Base-by-base conservation (phyloP, 768 basidiomycete genomes). In the Phanerodontia chrysosporium region DNA sequence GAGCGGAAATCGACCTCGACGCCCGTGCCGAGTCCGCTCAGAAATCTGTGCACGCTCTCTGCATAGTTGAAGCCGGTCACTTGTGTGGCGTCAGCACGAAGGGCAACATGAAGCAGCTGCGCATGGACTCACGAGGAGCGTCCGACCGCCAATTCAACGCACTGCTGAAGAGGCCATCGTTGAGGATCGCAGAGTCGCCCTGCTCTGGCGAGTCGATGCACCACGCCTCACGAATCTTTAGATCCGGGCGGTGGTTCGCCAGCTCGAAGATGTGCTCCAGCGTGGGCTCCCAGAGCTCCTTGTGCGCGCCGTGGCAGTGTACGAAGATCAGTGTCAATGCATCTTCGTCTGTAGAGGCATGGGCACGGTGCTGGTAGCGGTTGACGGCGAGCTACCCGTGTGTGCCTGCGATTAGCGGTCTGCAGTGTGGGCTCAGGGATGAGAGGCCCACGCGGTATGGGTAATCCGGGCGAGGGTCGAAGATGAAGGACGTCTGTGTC, bases 41-140 rank as follows among this genome's bases (percentile, higher is more conserved):
- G 67, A 49, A 85, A 76, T 1, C 75, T 66, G 59, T 84, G 79
- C 0, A 83, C 67, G 6, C 68, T 67, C 1, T 81, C 73, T 0
- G 70, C 78, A 55, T 82, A 83, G n/a, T n/a, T n/a, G n/a, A n/a
- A 48, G 84, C 83, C 48, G 80, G 79, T 82, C 81, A 84, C 45
- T 27, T 49, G 35, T 16, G 29, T n/a, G n/a, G n/a, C n/a, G n/a
- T n/a, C 16, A 7, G 14, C n/a, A 44, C 7, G 32, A 35, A 14
- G 14, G 7, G 8, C 32, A 14, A 7, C 32, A n/a, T 7, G 32
- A 35, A 14, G 32, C 14, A 14, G 32, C 7, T 14, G 7, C 8
- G 7, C 7, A 7, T 7, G 32, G 8, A 35, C 32, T 35, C 14
- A 35, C 32, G 14, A 7, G 32, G 14, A 7, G 32, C 7, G 32